A percentile compares a stretch with the other conserved stretches of the same genome.
These are phyloP conservation scores for Colletotrichum sp. DNA, from an alignment of 2,329 filamentous ascomycete species.

Conservation along the genomic window DNA sequence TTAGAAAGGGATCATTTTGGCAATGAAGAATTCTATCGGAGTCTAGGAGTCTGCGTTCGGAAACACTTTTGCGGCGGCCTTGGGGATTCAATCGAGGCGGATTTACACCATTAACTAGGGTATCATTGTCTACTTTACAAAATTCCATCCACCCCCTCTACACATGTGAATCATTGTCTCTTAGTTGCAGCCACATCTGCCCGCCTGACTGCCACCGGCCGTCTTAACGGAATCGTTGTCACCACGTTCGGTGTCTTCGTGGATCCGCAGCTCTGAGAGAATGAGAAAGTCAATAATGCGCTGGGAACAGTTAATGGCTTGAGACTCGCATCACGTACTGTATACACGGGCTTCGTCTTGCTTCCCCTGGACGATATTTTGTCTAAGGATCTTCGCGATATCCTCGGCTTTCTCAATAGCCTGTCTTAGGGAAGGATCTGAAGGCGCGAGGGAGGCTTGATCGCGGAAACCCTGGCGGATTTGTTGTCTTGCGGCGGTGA, in stretches of 20 bases:
- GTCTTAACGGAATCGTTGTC: conserved; percentile 91
- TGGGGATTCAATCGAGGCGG: background rate
- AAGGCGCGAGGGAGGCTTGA: conserved; percentile 63
- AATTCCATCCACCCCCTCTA: background rate
- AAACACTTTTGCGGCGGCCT: background rate
- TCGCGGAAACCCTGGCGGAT: conserved; percentile 77
- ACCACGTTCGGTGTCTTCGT: conserved; percentile 87
- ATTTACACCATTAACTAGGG: conserved; percentile 1
- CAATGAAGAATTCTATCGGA: background rate
- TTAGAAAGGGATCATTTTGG: conserved; percentile 44
- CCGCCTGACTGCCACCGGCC: conserved; percentile 40
- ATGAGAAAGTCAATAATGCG: background rate
- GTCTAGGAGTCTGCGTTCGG: background rate
- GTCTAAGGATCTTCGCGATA: conserved; percentile 77
- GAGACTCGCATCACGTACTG: conserved; percentile 54
- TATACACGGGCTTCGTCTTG: conserved; percentile 57
- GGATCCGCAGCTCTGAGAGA: conserved; percentile 79
- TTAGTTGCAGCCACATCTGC: conserved; percentile 36
- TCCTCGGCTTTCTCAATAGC: conserved; percentile 82
- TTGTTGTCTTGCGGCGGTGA: conserved; percentile 73
- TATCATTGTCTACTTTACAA: conserved; percentile 21
- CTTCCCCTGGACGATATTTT: conserved; percentile 89
- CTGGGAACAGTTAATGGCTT: background rate
- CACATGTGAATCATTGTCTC: conserved; percentile 26
- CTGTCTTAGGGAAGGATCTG: conserved; percentile 63